Evolutionary conservation across 306 rosid genomes (phyloP).

Genomic region (Vigna trinervia): DNA sequence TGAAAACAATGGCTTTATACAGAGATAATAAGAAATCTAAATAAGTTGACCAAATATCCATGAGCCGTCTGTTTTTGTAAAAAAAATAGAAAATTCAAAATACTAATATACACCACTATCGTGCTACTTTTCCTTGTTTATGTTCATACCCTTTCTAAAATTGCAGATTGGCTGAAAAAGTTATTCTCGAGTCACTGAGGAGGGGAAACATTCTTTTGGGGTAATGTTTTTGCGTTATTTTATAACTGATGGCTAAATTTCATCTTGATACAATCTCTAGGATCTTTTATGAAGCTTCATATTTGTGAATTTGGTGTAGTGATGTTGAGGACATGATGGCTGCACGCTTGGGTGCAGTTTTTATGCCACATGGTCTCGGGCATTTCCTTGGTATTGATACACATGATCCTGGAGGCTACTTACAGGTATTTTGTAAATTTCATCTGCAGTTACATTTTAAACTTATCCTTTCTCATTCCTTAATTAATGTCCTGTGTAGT

Average conservation of each 20-base stretch:
- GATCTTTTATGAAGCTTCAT: slow-evolving; percentile 3
- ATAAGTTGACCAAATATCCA: slow-evolving; percentile 16
- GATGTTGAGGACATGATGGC: slow-evolving; percentile 76
- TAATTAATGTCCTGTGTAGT: slow-evolving; percentile 8
- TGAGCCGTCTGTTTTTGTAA: not conserved
- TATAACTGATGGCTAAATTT: slow-evolving; percentile 23
- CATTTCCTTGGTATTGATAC: slow-evolving; percentile 96
- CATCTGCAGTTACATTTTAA: slow-evolving; percentile 29
- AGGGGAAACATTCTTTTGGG: slow-evolving; percentile 65
- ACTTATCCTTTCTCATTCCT: slow-evolving; percentile 13
- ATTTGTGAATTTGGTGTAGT: slow-evolving; percentile 52
- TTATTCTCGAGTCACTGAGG: slow-evolving; percentile 70
- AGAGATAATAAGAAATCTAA: slow-evolving; percentile 13
- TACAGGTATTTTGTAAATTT: slow-evolving; percentile 57
- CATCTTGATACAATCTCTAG: slow-evolving; percentile 20
- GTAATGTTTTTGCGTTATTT: slow-evolving; percentile 50
- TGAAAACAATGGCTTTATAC: slow-evolving; percentile 3
- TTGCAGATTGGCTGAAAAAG: slow-evolving; percentile 85
- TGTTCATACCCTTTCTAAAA: slow-evolving; percentile 42
- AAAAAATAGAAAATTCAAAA: not conserved
- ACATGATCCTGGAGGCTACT: slow-evolving; percentile 97
- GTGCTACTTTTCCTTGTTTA: slow-evolving; percentile 24
- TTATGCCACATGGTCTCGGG: slow-evolving; percentile 95
- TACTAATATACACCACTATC: not conserved
- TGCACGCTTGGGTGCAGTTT: slow-evolving; percentile 75